These are phyloP conservation scores for Aegilops speltoides DNA, from an alignment of 176 grass and related monocot species.

Conservation along the genomic window DNA sequence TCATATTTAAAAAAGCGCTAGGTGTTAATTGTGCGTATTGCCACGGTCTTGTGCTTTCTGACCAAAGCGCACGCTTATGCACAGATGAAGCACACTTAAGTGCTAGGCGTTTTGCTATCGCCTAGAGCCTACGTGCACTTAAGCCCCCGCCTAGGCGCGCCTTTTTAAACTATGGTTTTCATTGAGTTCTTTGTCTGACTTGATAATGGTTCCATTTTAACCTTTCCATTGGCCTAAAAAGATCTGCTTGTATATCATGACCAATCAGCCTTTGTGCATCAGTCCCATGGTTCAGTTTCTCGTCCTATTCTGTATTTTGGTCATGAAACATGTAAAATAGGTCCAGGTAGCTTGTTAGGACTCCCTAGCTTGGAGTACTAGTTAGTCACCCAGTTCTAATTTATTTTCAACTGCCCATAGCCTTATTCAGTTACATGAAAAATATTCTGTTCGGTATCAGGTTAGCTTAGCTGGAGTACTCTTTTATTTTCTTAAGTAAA, in stretches of 20 bases:
- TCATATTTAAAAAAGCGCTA: too few species aligned
- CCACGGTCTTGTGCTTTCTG: too few species aligned
- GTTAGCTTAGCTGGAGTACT: not conserved
- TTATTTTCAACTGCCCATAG: not conserved
- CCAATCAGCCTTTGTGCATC: not conserved
- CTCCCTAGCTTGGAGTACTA: not conserved
- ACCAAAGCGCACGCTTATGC: too few species aligned
- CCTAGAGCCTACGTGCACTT: too few species aligned
- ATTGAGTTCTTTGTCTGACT: not conserved
- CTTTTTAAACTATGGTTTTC: too few species aligned
- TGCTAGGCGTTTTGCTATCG: too few species aligned
- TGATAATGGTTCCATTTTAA: not conserved
- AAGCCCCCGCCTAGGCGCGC: too few species aligned
- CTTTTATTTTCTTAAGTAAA: not conserved
- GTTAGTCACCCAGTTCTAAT: not conserved
- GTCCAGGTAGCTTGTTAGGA: not conserved
- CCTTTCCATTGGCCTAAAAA: conserved; percentile 5
- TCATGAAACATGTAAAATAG: not conserved
- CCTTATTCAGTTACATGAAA: not conserved
- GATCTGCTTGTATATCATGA: not conserved
- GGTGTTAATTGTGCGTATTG: too few species aligned
- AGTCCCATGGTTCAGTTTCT: not conserved
- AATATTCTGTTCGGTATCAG: not conserved
- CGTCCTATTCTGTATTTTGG: not conserved
- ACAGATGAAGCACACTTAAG: too few species aligned